Percentiles rank a stretch among this genome's conserved stretches.
Evolutionary conservation across 805 yeast species (phyloP).

Genomic region (Cyberlindnera veronae): DNA sequence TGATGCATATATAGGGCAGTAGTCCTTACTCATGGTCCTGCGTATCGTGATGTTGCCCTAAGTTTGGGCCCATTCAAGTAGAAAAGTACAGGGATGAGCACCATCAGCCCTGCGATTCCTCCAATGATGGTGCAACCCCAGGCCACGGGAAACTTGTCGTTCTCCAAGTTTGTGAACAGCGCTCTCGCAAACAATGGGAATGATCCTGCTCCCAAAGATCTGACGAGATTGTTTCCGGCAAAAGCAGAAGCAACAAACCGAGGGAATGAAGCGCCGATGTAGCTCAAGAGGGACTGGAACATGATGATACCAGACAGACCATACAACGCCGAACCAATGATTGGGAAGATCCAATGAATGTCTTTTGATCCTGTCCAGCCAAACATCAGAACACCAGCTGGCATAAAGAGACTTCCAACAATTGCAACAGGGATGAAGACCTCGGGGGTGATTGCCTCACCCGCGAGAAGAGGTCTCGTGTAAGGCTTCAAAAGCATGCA

Average conservation of each 20-base stretch:
- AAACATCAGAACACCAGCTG: conserved; percentile 43
- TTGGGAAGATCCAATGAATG: conserved; percentile 49
- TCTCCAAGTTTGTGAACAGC: conserved; percentile 57
- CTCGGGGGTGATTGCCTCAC: conserved; percentile 37
- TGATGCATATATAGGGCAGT: too few species aligned
- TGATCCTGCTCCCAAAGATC: conserved; percentile 62
- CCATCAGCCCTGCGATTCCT: conserved; percentile 41
- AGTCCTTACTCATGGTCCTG: too few species aligned
- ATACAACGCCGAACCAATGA: conserved; percentile 41
- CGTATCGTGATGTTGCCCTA: conserved; percentile 36
- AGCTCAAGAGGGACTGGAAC: conserved; percentile 57
- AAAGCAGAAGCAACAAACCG: conserved; percentile 60
- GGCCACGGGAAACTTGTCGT: conserved; percentile 46
- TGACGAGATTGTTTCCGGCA: conserved; percentile 64
- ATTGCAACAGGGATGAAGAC: conserved; percentile 40
- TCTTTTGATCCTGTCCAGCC: conserved; percentile 45
- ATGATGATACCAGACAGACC: conserved; percentile 43
- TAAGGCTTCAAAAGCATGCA: conserved; percentile 27
- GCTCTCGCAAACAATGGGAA: conserved; percentile 67
- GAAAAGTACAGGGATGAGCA: conserved; percentile 55
- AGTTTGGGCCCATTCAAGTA: conserved; percentile 43
- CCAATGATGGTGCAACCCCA: conserved; percentile 56
- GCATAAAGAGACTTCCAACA: conserved; percentile 39
- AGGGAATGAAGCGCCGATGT: conserved; percentile 56
- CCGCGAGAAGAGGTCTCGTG: conserved; percentile 26